Conservation (phyloP, 2,329 filamentous ascomycete species). For the Zelopaecilomyces penicillatus region DNA sequence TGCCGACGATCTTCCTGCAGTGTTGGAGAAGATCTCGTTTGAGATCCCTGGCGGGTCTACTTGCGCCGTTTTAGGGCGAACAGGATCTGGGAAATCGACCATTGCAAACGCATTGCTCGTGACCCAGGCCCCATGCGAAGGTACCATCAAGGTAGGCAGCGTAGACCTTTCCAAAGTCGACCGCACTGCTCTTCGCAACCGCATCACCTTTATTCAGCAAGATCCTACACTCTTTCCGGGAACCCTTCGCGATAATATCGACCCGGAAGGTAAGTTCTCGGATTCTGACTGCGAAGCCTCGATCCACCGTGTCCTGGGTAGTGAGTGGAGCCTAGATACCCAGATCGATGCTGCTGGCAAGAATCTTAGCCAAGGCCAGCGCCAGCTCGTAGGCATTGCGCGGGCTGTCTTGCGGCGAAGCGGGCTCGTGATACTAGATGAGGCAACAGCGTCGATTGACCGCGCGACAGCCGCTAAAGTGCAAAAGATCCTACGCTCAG, state of each 20-base stretch:
- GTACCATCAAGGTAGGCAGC: constrained; percentile 45
- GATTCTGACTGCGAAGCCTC: constrained; percentile 41
- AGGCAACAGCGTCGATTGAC: constrained; percentile 57
- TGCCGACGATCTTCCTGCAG: constrained; percentile 66
- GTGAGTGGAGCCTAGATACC: constrained; percentile 38
- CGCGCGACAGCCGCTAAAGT: constrained; percentile 49
- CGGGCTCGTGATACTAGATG: constrained; percentile 54
- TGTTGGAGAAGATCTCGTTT: constrained; percentile 60
- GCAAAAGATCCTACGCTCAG: constrained; percentile 47
- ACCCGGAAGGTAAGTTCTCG: constrained; percentile 53
- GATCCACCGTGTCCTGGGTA: constrained; percentile 51
- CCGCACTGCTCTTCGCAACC: constrained; percentile 46
- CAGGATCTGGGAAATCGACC: constrained; percentile 81
- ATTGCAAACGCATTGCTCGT: constrained; percentile 51
- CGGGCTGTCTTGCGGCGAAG: constrained; percentile 52
- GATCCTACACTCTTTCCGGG: constrained; percentile 55
- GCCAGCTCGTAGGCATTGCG: constrained; percentile 53
- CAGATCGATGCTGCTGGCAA: constrained; percentile 50
- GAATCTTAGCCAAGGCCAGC: constrained; percentile 54
- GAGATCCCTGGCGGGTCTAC: constrained; percentile 58
- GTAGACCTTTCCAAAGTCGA: constrained; percentile 45
- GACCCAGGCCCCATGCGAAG: constrained; percentile 42
- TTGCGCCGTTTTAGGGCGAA: constrained; percentile 68
- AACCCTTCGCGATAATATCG: constrained; percentile 55
- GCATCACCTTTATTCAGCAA: constrained; percentile 56